Conservation (phyloP, 2,329 filamentous ascomycete species). For the Coniosporium uncinatum region DNA sequence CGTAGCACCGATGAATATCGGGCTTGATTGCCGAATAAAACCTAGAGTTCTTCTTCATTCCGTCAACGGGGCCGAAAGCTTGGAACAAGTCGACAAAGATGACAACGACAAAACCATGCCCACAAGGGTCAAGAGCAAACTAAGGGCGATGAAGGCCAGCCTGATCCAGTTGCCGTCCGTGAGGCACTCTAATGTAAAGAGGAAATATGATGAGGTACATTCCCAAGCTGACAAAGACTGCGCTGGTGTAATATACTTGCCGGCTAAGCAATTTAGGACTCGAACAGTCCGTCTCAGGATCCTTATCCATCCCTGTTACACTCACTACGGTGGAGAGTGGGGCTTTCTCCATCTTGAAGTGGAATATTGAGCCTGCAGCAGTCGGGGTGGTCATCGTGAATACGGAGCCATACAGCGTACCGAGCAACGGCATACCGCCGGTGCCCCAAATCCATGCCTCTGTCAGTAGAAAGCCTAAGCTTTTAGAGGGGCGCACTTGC, state of each 20-base stretch:
- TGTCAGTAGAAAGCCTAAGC: too few relatives aligned
- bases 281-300: slow-evolving; percentile 12
- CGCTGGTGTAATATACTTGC: slow-evolving; percentile 28
- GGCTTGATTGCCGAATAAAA: slow-evolving; percentile 6
- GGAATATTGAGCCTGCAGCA: not conserved
- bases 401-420: too few relatives aligned
- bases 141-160: slow-evolving; percentile 6
- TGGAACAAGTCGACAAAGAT: slow-evolving; percentile 5
- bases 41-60: slow-evolving; percentile 2
- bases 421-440: too few relatives aligned
- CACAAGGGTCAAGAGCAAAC: slow-evolving; percentile 2
- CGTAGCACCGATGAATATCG: slow-evolving; percentile 1
- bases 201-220: slow-evolving; percentile 30
- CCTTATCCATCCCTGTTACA: not conserved
- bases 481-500: not conserved
- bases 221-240: slow-evolving; percentile 31
- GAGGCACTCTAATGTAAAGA: slow-evolving; percentile 12
- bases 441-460: too few relatives aligned
- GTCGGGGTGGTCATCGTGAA: too few relatives aligned
- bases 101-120: slow-evolving; percentile 7
- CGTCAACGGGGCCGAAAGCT: slow-evolving; percentile 3
- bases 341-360: not conserved
- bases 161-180: slow-evolving; percentile 4
- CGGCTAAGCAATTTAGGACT: slow-evolving; percentile 32
- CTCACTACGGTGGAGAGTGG: not conserved